These are phyloP conservation scores for Phytophthora quininea DNA, from an alignment of 352 stramenopile genomes.

Conservation along the genomic window DNA sequence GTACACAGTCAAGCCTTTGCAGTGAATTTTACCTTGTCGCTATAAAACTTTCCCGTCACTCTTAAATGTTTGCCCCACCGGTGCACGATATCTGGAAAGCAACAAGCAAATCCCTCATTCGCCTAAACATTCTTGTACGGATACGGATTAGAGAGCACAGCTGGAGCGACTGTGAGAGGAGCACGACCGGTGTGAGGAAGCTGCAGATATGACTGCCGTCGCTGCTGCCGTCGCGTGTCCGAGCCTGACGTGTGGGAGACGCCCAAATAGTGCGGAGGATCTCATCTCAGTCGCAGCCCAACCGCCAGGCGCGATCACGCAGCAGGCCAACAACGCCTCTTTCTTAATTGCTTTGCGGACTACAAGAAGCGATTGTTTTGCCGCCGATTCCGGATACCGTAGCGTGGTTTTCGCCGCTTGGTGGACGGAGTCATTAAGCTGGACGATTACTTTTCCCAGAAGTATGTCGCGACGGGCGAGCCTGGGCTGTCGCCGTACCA, in stretches of 20 bases:
- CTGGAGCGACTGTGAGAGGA: neutral
- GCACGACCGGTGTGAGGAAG: neutral
- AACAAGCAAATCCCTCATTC: neutral
- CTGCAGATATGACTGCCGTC: neutral
- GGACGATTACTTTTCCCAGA: slow-evolving; percentile 15
- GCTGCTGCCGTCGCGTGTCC: neutral
- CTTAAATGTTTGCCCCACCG: neutral
- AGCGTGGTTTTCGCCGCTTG: neutral
- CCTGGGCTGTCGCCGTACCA: slow-evolving; percentile 15
- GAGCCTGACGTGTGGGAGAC: neutral
- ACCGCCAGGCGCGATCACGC: slow-evolving; percentile 13
- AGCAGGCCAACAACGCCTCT: slow-evolving; percentile 7
- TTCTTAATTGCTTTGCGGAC: slow-evolving; percentile 12
- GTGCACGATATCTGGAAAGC: neutral
- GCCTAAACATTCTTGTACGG: neutral
- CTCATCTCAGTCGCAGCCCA: neutral
- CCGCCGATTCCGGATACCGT: slow-evolving; percentile 9
- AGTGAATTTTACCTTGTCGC: neutral
- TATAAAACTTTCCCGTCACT: neutral
- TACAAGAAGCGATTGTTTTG: slow-evolving; percentile 3
- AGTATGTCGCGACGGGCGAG: slow-evolving; percentile 8
- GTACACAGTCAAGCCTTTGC: neutral
- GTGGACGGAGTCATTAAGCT: neutral
- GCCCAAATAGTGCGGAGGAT: slow-evolving; percentile 9
- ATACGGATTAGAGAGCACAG: neutral